Conservation (phyloP, 306 rosid species). For the Pterocarpus macrocarpus region DNA sequence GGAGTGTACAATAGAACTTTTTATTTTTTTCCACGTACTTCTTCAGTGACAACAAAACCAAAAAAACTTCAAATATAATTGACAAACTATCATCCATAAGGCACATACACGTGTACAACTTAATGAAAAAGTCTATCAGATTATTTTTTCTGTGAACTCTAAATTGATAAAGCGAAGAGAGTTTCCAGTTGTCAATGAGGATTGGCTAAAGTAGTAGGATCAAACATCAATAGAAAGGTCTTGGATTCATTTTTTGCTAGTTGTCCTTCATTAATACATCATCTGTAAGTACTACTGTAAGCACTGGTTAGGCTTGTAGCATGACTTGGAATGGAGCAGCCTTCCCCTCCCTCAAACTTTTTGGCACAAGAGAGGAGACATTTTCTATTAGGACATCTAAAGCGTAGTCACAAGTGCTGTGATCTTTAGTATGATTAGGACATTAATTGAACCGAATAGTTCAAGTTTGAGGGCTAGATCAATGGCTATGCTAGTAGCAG, state of each 20-base stretch:
- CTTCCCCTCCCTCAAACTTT: background rate
- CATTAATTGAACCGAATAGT: background rate
- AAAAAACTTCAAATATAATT: background rate
- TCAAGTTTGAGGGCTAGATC: slow-evolving; percentile 28
- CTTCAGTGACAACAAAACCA: background rate
- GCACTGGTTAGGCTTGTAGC: background rate
- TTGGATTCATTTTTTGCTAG: background rate
- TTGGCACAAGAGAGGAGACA: background rate
- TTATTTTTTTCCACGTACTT: background rate
- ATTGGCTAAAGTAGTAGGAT: background rate
- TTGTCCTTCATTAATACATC: background rate
- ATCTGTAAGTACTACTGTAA: background rate
- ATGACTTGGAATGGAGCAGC: background rate
- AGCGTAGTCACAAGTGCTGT: background rate
- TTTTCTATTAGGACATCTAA: background rate
- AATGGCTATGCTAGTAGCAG: slow-evolving; percentile 34
- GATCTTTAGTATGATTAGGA: slow-evolving; percentile 2
- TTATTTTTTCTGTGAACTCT: background rate
- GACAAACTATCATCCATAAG: background rate
- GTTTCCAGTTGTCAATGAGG: background rate
- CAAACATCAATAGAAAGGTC: background rate
- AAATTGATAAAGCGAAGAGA: background rate
- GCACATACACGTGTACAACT: background rate
- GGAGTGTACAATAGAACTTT: background rate
- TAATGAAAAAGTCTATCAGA: background rate